Evolutionary conservation across 2,329 filamentous ascomycete genomes (phyloP).

Genomic region (Verticillium nonalfalfae): DNA sequence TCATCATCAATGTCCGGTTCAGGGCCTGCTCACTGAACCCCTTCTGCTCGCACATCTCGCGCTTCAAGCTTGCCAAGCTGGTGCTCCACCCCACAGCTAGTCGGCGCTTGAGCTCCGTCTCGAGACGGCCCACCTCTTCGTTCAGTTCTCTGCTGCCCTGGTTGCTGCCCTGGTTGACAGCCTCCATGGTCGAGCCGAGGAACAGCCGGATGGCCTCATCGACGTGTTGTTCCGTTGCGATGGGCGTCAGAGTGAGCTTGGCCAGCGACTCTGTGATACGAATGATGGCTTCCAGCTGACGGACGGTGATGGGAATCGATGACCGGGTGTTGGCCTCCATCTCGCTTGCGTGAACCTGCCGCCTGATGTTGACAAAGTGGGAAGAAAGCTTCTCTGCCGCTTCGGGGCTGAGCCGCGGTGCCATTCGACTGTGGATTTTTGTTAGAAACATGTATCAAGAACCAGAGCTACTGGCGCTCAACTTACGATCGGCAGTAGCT

Average conservation of each 20-base stretch:
- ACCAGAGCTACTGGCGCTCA: neutral
- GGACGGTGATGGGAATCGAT: conserved; percentile 94
- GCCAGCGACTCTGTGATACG: conserved; percentile 95
- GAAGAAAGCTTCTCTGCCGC: conserved; percentile 94
- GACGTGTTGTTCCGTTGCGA: conserved; percentile 86
- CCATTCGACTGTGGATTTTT: conserved; percentile 61
- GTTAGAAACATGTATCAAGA: conserved; percentile 19
- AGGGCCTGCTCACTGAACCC: conserved; percentile 84
- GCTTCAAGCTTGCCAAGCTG: conserved; percentile 74
- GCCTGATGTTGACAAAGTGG: conserved; percentile 93
- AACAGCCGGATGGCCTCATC: conserved; percentile 97
- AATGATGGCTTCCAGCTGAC: conserved; percentile 93
- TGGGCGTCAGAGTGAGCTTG: conserved; percentile 78
- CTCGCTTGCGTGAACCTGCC: conserved; percentile 88
- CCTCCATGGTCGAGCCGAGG: conserved; percentile 95
- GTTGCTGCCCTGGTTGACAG: conserved; percentile 82
- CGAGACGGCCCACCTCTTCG: conserved; percentile 80
- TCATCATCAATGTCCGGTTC: conserved; percentile 74
- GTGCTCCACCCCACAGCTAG: conserved; percentile 95
- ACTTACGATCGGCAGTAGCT: conserved; percentile 93
- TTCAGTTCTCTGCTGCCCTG: conserved; percentile 83
- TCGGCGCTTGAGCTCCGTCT: conserved; percentile 79
- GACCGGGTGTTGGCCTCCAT: conserved; percentile 84
- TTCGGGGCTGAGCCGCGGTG: conserved; percentile 81
- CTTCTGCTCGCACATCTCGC: conserved; percentile 88